Conservation (phyloP, 305 asterid genomes). For the Rubia tinctorum region DNA sequence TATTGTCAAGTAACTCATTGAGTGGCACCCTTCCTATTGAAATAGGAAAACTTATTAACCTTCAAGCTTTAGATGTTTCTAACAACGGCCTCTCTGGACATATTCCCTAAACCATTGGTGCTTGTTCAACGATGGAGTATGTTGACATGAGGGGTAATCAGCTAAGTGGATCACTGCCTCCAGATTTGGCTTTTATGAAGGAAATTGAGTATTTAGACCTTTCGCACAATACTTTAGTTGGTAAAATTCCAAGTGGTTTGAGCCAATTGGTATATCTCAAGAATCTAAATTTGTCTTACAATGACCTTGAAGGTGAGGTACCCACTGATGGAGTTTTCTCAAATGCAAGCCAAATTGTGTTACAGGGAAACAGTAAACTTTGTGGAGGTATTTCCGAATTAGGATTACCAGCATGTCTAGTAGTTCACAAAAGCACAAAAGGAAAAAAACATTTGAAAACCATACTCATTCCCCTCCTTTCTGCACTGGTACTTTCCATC, state of each 20-base stretch:
- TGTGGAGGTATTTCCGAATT: neutral
- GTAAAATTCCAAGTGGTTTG: neutral
- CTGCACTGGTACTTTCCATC: too few species aligned
- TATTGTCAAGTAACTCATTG: too few species aligned
- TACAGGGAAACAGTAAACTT: neutral
- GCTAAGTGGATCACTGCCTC: too few species aligned
- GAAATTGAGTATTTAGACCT: neutral
- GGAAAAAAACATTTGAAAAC: neutral
- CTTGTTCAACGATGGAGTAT: too few species aligned
- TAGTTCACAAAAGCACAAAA: neutral
- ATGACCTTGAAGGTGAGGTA: neutral
- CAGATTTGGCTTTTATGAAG: too few species aligned
- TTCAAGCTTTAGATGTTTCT: too few species aligned
- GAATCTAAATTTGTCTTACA: neutral
- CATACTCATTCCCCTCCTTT: neutral
- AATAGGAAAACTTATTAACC: too few species aligned
- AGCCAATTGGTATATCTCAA: neutral
- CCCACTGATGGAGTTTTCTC: neutral
- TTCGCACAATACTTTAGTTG: neutral
- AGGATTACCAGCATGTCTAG: neutral
- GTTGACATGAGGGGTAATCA: too few species aligned
- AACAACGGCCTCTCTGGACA: too few species aligned
- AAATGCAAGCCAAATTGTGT: neutral
- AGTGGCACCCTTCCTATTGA: too few species aligned
- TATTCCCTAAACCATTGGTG: too few species aligned